Conservation (phyloP, 2,329 filamentous ascomycete species). For the Epichloe gansuensis region DNA sequence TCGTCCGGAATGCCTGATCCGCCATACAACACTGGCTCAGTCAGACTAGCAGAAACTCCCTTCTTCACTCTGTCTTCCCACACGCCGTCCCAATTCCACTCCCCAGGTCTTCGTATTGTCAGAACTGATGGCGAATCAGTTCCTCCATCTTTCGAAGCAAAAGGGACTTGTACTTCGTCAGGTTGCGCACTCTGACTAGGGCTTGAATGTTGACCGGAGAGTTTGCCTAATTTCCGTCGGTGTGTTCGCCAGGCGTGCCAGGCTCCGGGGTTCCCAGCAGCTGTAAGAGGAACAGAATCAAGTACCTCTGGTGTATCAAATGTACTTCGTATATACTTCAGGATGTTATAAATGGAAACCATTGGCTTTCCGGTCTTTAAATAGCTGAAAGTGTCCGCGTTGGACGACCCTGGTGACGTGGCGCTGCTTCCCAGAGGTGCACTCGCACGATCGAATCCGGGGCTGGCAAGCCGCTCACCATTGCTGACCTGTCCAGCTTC, state of each 20-base stretch:
- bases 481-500: conserved; percentile 30
- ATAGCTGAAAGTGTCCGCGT: conserved; percentile 22
- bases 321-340: conserved; percentile 69
- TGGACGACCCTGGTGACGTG: conserved; percentile 19
- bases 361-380: conserved; percentile 28
- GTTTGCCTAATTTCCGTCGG: conserved; percentile 27
- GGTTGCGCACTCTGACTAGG: background rate
- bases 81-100: conserved; percentile 97
- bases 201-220: conserved; percentile 6
- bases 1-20: conserved; percentile 50
- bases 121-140: conserved; percentile 3
- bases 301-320: conserved; percentile 70
- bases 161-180: background rate
- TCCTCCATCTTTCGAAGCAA: background rate
- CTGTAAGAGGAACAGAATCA: conserved; percentile 66
- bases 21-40: conserved; percentile 70
- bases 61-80: conserved; percentile 84
- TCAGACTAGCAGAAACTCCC: conserved; percentile 62
- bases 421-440: conserved; percentile 9
- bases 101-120: conserved; percentile 40
- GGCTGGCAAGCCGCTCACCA: conserved; percentile 21
- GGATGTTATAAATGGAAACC: conserved; percentile 50
- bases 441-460: conserved; percentile 13
- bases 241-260: conserved; percentile 88
- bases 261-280: conserved; percentile 78